phyloP scores from a whole-genome alignment of 495 filamentous ascomycete species.

The Penicillium waksmanii region DNA sequence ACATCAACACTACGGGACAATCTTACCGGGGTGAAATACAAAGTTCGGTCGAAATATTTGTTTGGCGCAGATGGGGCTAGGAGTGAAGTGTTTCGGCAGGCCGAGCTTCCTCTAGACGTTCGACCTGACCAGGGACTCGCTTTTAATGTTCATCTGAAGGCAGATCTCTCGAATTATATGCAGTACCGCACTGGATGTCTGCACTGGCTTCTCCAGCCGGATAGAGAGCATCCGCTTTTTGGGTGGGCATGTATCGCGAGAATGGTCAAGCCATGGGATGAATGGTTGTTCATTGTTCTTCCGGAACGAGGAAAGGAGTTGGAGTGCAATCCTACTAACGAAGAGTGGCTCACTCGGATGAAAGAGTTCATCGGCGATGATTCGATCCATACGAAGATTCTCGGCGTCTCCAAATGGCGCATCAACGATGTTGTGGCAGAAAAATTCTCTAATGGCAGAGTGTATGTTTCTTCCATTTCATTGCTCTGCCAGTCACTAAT shows the following conservation, averaged over 20 bases:
- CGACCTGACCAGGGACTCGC: conserved; percentile 58
- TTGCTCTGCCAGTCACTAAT: conserved; percentile 42
- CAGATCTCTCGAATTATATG: conserved; percentile 55
- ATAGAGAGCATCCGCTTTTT: conserved; percentile 43
- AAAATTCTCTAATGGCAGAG: conserved; percentile 42
- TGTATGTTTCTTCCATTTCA: conserved; percentile 19
- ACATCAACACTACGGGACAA: conserved; percentile 44
- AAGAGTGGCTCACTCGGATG: conserved; percentile 47
- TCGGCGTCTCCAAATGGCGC: conserved; percentile 52
- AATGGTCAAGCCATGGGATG: conserved; percentile 60
- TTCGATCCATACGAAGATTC: conserved; percentile 38
- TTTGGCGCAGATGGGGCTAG: conserved; percentile 62
- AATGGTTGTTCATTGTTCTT: conserved; percentile 60
- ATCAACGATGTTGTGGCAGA: conserved; percentile 58
- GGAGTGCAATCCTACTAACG: conserved; percentile 35
- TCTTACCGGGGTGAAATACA: conserved; percentile 42
- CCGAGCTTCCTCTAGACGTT: conserved; percentile 51
- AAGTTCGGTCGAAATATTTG: conserved; percentile 54
- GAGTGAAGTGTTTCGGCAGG: conserved; percentile 53
- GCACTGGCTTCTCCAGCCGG: conserved; percentile 59
- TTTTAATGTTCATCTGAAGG: conserved; percentile 56
- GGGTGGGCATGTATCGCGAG: conserved; percentile 46
- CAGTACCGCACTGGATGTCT: conserved; percentile 55
- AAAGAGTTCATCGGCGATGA: conserved; percentile 57
- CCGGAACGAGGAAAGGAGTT: conserved; percentile 39